phyloP scores from a whole-genome alignment of 768 basidiomycete species.

The Dendrothele bispora region DNA sequence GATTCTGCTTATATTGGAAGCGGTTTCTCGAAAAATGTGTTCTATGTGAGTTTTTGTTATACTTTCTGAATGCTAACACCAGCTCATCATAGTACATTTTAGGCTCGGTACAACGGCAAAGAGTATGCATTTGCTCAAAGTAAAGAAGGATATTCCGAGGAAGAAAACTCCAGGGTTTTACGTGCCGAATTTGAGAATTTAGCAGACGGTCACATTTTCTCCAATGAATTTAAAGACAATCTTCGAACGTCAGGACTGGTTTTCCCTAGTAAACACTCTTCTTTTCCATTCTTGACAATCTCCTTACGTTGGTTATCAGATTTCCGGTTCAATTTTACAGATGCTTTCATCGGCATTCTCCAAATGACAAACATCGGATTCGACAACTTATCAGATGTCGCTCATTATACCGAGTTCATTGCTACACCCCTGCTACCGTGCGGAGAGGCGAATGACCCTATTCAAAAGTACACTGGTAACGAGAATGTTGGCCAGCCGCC shows the following conservation, averaged over 20 bases:
- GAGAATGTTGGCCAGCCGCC: slow-evolving; percentile 1
- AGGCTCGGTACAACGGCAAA: slow-evolving; percentile 1
- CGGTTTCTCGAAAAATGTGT: background rate
- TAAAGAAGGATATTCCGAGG: background rate
- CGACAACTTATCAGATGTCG: background rate
- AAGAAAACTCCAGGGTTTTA: background rate
- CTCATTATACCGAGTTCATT: background rate
- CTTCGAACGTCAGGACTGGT: background rate
- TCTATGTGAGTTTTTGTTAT: background rate
- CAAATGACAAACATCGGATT: background rate
- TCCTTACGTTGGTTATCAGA: background rate
- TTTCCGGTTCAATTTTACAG: background rate
- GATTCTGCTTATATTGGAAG: background rate
- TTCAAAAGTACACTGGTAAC: background rate
- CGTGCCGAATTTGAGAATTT: slow-evolving; percentile 1
- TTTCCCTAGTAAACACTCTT: background rate
- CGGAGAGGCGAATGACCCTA: background rate
- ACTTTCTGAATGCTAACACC: too few relatives aligned
- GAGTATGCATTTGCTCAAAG: background rate
- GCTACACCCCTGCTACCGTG: slow-evolving; percentile 2
- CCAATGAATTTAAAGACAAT: background rate
- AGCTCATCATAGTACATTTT: background rate
- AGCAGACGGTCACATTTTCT: background rate
- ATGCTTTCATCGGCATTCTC: background rate
- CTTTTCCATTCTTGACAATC: too few relatives aligned